Conservation (phyloP, 371 early-diverging fungal genomes). For the Apophysomyces elegans region DNA sequence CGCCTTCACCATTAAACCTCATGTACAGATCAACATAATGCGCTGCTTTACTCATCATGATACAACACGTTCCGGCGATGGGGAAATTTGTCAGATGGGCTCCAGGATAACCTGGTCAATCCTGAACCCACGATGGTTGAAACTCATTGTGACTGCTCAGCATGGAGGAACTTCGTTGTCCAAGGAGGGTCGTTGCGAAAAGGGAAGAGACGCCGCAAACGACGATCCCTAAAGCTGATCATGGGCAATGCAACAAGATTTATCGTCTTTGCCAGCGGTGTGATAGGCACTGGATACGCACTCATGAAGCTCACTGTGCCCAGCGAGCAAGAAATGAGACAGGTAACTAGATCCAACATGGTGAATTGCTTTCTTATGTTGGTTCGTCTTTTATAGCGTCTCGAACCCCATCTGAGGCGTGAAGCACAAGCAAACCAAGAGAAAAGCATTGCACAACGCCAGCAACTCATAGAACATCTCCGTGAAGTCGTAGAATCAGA, state of each 20-base stretch:
- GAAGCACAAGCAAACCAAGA: conserved; percentile 33
- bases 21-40: too few relatives aligned
- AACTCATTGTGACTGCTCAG: too few relatives aligned
- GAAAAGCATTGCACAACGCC: conserved; percentile 27
- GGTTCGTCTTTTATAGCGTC: not conserved
- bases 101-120: too few relatives aligned
- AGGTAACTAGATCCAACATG: conserved; percentile 25
- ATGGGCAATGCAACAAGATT: conserved; percentile 47
- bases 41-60: too few relatives aligned
- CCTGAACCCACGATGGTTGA: too few relatives aligned
- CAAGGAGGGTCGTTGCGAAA: too few relatives aligned
- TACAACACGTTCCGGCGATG: too few relatives aligned
- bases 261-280: conserved; percentile 43
- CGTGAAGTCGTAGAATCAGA: conserved; percentile 43
- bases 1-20: too few relatives aligned
- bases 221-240: not conserved
- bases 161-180: too few relatives aligned
- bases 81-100: too few relatives aligned
- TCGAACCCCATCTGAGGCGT: conserved; percentile 25
- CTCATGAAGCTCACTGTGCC: conserved; percentile 55
- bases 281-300: conserved; percentile 48
- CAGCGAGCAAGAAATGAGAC: conserved; percentile 44
- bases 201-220: not conserved
- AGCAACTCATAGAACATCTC: conserved; percentile 43
- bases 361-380: not conserved